phyloP scores from a whole-genome alignment of 116 monocot species.

The Zostera marina region DNA sequence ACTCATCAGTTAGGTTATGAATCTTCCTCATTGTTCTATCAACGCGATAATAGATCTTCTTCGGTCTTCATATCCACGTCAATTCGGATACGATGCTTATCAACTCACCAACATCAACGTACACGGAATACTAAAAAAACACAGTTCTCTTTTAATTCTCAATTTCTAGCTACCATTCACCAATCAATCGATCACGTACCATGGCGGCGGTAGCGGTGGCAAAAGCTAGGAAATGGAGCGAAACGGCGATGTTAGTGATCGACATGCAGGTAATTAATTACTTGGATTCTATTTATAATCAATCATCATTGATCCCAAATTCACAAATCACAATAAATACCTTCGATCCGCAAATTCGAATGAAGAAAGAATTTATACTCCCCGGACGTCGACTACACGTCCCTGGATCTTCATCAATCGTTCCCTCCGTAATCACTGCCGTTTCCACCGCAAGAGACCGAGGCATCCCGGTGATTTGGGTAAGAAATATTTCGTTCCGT shows the following conservation, averaged over 20 bases:
- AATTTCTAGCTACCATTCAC: not conserved
- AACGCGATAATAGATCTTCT: too few species aligned
- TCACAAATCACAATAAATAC: not conserved
- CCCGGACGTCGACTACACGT: slow-evolving; percentile 50
- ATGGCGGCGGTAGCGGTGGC: slow-evolving; percentile 5
- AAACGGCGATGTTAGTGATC: slow-evolving; percentile 86
- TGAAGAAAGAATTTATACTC: slow-evolving; percentile 76
- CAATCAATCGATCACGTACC: not conserved
- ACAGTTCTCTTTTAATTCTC: not conserved
- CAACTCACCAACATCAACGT: too few species aligned
- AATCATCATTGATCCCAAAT: not conserved
- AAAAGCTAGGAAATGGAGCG: slow-evolving; percentile 18
- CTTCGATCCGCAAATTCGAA: not conserved
- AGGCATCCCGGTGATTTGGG: slow-evolving; percentile 67
- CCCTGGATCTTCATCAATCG: slow-evolving; percentile 41
- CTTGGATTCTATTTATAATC: too few species aligned
- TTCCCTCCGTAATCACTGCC: slow-evolving; percentile 47
- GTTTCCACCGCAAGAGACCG: slow-evolving; percentile 57
- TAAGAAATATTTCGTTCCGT: slow-evolving; percentile 5
- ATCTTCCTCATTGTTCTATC: too few species aligned
- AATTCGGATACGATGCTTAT: too few species aligned
- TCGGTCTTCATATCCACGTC: too few species aligned
- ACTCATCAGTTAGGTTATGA: too few species aligned
- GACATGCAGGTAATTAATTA: slow-evolving; percentile 67
- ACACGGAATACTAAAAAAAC: too few species aligned